Evolutionary conservation across 2,329 filamentous ascomycete genomes (phyloP), one percentile per base, ranked within the genome.

Genomic region (Tolypocladium cylindrosporum): DNA sequence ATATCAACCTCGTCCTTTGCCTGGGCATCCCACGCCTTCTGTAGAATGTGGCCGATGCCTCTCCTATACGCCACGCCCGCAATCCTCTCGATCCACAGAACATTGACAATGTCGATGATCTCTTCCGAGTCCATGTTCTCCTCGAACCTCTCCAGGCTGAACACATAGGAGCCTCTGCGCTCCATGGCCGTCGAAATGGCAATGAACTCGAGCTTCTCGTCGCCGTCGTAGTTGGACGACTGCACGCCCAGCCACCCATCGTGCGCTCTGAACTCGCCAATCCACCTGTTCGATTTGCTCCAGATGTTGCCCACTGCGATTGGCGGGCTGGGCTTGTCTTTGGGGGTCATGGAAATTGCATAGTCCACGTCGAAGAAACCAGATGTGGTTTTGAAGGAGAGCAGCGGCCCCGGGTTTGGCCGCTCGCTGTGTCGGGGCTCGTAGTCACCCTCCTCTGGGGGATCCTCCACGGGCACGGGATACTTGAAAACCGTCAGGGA

Each of bases 21-120:
- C 48, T 75, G 69, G 5, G 67, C 67, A 37, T 75, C 72, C 75
- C 75, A 78, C 1, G 68, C 71, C 60, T 69, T 69, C 58, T 70
- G 66, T 53, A 77, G 56, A 6, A 78, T 69, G 61, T 77, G 75
- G 0, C 75, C 75, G 36, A 78, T 66, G 3, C 75, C 75, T 36
- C 75, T 63, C 21, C 75, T 65, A 58, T 73, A 77, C 8, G 70
- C 70, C 57, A 77, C 67, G 19, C 70, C 75, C 11, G 74, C 74
- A 24, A 77, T 75, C 31, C 74, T 66, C 67, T 78, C 75, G 21
- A 78, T 71, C 75, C 75, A 78, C 39, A 78, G 61, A 43, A 78
- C 75, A 36, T 78, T 78, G 21, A 77, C 72, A 63, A 77, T 73
- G 58, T 79, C 75, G 36, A 79, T 66, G 39, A 70, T 67, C 39